Percentiles rank a stretch among this genome's conserved stretches.
phyloP scores from a whole-genome alignment of 306 rosid genomes.

The Sechiopsis laciniata region DNA sequence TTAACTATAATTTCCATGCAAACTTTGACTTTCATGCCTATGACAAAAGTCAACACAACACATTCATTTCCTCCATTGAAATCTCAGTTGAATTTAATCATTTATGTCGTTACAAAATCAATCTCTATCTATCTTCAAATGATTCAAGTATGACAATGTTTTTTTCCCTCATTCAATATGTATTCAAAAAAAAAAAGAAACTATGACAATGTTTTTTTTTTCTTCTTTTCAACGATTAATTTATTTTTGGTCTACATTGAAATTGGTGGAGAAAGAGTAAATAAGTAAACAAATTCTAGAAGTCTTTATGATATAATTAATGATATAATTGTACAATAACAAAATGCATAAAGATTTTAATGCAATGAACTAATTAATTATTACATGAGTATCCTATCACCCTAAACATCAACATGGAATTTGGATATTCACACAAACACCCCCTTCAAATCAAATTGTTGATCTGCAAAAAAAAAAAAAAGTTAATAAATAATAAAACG shows the following conservation, averaged over 20 bases:
- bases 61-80: not conserved
- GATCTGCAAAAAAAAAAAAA: slow-evolving; percentile 44
- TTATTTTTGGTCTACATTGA: not conserved
- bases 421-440: not conserved
- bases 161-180: no score
- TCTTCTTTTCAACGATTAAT: no score
- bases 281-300: no score
- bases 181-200: no score
- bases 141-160: not conserved
- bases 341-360: slow-evolving; percentile 16
- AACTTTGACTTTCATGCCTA: not conserved
- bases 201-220: no score
- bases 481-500: slow-evolving; percentile 7
- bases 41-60: slow-evolving; percentile 14
- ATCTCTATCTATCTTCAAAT: not conserved
- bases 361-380: slow-evolving; percentile 15
- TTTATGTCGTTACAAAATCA: not conserved
- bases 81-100: not conserved
- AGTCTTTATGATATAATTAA: no score
- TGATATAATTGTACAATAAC: no score
- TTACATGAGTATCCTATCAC: not conserved
- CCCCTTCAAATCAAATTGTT: slow-evolving; percentile 30
- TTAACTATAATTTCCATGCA: not conserved
- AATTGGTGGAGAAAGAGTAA: no score
- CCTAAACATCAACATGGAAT: slow-evolving; percentile 13